phyloP scores from a whole-genome alignment of 352 stramenopile species.

The Halophytophthora polymorphica region DNA sequence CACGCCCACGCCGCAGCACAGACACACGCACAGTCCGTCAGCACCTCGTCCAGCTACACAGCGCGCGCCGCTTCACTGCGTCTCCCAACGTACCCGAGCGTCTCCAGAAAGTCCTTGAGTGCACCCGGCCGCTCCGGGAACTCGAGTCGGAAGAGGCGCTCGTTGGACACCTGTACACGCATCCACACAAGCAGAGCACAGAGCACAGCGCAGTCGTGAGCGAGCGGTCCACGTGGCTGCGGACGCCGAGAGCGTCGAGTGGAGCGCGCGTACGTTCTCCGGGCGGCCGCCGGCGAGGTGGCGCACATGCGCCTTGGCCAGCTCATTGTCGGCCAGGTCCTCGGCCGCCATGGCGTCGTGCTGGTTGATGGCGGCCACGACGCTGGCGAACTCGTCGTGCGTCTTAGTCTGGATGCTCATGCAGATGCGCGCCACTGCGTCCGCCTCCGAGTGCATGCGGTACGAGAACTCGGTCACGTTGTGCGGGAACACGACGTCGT shows the following conservation, averaged over 20 bases:
- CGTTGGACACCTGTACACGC: conserved; percentile 63
- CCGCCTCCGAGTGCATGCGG: conserved; percentile 77
- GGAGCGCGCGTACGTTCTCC: conserved; percentile 41
- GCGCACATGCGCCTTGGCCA: conserved; percentile 94
- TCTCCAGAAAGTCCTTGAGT: conserved; percentile 91
- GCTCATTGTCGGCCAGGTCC: conserved; percentile 95
- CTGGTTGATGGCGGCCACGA: conserved; percentile 69
- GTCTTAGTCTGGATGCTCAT: conserved; percentile 94
- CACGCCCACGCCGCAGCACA: conserved; percentile 1
- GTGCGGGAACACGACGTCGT: conserved; percentile 73
- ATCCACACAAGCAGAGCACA: not conserved
- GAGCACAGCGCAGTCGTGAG: not conserved
- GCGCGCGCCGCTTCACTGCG: no score
- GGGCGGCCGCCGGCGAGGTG: conserved; percentile 93
- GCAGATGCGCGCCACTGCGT: conserved; percentile 89
- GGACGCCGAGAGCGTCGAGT: not conserved
- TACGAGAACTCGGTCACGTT: conserved; percentile 98
- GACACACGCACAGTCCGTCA: not conserved
- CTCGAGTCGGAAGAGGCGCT: conserved; percentile 96
- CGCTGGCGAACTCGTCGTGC: conserved; percentile 52
- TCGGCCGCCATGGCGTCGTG: conserved; percentile 85
- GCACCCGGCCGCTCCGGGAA: conserved; percentile 93
- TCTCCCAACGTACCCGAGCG: conserved; percentile 48
- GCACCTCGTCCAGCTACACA: not conserved
- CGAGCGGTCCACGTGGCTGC: not conserved